phyloP scores from a whole-genome alignment of 2,329 filamentous ascomycete species.

The Aspergillus sp. region DNA sequence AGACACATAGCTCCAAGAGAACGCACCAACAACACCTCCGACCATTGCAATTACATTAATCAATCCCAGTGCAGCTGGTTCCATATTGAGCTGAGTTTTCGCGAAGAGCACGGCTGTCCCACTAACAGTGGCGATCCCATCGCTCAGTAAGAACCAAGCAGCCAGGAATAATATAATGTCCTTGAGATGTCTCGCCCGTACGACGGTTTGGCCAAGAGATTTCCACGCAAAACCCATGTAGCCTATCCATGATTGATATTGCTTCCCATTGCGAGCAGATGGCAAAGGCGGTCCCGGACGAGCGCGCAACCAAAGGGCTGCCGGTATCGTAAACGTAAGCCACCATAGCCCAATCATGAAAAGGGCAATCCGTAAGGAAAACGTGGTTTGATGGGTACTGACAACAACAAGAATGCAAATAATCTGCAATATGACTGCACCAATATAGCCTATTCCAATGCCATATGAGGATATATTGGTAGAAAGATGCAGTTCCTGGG shows the following conservation, averaged over 20 bases:
- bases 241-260: constrained; percentile 52
- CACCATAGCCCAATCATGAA: constrained; percentile 89
- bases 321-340: constrained; percentile 82
- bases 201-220: constrained; percentile 72
- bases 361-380: constrained; percentile 78
- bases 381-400: constrained; percentile 66
- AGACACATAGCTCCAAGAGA: constrained; percentile 79
- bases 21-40: constrained; percentile 77
- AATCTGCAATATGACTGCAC: constrained; percentile 77
- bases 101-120: constrained; percentile 93
- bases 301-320: constrained; percentile 77
- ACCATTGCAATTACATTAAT: constrained; percentile 90
- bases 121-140: constrained; percentile 89
- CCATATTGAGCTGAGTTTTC: constrained; percentile 88
- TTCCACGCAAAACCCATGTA: constrained; percentile 83
- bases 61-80: constrained; percentile 75
- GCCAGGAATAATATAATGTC: constrained; percentile 79
- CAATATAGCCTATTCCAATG: constrained; percentile 88
- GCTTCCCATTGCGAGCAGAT: constrained; percentile 27
- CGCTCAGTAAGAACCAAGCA: constrained; percentile 91
- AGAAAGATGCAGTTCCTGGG: constrained; percentile 68
- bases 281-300: constrained; percentile 78
- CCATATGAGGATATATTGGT: constrained; percentile 88
- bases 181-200: constrained; percentile 65
- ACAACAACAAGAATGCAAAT: constrained; percentile 71